Evolutionary conservation across 2,329 filamentous ascomycete genomes (phyloP).

Genomic region (Phaeophleospora eucalypticola): DNA sequence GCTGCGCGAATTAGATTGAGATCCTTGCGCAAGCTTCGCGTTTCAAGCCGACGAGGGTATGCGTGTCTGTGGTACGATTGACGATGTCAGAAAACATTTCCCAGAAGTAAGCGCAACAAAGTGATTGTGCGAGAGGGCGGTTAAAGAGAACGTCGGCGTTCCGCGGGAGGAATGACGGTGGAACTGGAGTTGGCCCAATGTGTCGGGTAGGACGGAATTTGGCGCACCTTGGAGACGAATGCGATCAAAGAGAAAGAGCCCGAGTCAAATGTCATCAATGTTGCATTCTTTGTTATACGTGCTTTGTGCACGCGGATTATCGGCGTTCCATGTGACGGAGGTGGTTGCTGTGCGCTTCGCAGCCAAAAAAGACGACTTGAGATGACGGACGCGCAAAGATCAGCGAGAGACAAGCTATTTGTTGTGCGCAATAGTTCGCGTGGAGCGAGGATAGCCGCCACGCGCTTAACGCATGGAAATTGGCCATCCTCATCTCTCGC

Average conservation of each 20-base stretch:
- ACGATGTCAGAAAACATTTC: not conserved
- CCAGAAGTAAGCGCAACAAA: not conserved
- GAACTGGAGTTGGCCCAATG: no score
- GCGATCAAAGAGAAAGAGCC: not conserved
- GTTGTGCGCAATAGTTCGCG: not conserved
- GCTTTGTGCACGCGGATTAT: conserved; percentile 2
- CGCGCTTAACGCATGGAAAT: not conserved
- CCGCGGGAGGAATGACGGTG: not conserved
- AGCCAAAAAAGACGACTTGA: no score
- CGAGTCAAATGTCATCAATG: conserved; percentile 8
- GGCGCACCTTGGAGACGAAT: conserved; percentile 3
- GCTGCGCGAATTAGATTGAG: not conserved
- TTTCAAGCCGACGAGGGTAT: not conserved
- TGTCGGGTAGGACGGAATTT: conserved; percentile 6
- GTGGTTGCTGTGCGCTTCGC: not conserved
- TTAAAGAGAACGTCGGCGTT: no score
- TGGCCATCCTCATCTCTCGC: not conserved
- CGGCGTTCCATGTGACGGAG: conserved; percentile 1
- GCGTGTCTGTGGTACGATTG: not conserved
- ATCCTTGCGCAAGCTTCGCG: not conserved
- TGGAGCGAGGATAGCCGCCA: not conserved
- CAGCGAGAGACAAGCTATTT: not conserved
- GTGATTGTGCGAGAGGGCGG: not conserved
- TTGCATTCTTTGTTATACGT: conserved; percentile 2
- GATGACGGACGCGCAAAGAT: not conserved